phyloP scores from a whole-genome alignment of 768 basidiomycete species.

The Clitopilus hobsonii region DNA sequence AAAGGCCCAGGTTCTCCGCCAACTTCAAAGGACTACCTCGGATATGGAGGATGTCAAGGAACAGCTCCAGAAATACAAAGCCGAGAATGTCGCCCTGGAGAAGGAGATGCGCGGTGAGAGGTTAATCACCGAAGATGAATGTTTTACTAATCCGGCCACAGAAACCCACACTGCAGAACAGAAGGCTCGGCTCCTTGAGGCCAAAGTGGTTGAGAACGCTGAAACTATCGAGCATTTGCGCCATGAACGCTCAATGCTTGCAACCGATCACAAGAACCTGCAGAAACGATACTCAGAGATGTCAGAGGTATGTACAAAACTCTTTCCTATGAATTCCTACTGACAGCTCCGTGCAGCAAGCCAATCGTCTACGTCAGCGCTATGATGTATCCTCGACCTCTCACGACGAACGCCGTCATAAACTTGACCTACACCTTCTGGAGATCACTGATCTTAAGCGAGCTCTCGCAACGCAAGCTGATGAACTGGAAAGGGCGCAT shows the following conservation, averaged over 20 bases:
- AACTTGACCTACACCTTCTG: constrained; percentile 63
- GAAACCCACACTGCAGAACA: constrained; percentile 69
- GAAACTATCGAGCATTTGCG: constrained; percentile 72
- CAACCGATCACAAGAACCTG: constrained; percentile 65
- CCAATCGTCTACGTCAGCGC: constrained; percentile 58
- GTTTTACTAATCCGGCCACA: constrained; percentile 17
- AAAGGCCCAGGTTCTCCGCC: constrained; percentile 55
- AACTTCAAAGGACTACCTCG: constrained; percentile 72
- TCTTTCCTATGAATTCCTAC: neutral
- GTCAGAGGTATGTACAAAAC: constrained; percentile 50
- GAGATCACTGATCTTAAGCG: constrained; percentile 78
- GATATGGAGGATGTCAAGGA: constrained; percentile 76
- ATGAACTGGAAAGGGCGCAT: constrained; percentile 59
- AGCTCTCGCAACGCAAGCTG: constrained; percentile 55
- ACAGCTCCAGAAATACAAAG: constrained; percentile 65
- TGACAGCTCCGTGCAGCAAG: constrained; percentile 33
- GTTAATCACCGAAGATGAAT: neutral
- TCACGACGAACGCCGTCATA: constrained; percentile 68
- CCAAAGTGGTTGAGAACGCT: constrained; percentile 62
- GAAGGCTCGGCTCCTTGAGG: constrained; percentile 64
- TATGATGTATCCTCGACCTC: constrained; percentile 56
- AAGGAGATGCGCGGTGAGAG: constrained; percentile 63
- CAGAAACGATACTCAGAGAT: constrained; percentile 63
- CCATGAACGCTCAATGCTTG: constrained; percentile 69
- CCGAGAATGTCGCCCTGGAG: constrained; percentile 71